These are phyloP conservation scores for Magnaporthiopsis incrustans DNA, from an alignment of 2,329 filamentous ascomycete genomes.

Conservation along the genomic window DNA sequence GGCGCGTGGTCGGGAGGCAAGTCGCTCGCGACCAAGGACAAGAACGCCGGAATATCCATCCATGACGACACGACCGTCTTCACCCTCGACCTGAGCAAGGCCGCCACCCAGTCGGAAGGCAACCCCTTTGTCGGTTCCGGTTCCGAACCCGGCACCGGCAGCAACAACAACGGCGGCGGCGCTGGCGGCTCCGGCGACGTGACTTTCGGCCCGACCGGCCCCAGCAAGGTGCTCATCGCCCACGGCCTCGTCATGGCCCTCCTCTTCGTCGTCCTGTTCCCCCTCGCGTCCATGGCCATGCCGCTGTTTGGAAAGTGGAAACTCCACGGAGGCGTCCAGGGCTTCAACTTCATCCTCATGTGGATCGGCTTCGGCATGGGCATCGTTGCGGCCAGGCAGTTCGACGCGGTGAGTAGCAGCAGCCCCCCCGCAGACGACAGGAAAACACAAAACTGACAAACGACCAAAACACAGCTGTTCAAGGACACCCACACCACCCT, in stretches of 20 bases:
- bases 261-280: constrained; percentile 36
- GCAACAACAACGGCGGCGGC: neutral
- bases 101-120: constrained; percentile 35
- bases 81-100: constrained; percentile 39
- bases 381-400: constrained; percentile 35
- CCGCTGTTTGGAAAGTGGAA: constrained; percentile 49
- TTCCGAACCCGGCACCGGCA: constrained; percentile 5
- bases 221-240: constrained; percentile 35
- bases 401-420: constrained; percentile 30
- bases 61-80: constrained; percentile 40
- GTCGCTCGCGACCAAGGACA: constrained; percentile 34
- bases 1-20: constrained; percentile 43
- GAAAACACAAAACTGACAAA: too few relatives aligned
- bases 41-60: constrained; percentile 29
- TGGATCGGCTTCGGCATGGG: constrained; percentile 54
- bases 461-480: constrained; percentile 34
- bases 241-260: constrained; percentile 35
- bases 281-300: constrained; percentile 33
- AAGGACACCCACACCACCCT: constrained; percentile 44
- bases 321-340: constrained; percentile 50
- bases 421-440: too few relatives aligned
- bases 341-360: constrained; percentile 45
- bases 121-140: constrained; percentile 40
- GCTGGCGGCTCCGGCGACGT: constrained; percentile 14
- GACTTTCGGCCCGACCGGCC: constrained; percentile 12